Evolutionary conservation across 2,329 filamentous ascomycete genomes (phyloP), one percentile per base, ranked within the genome.

Genomic region (Calonectria hongkongensis): DNA sequence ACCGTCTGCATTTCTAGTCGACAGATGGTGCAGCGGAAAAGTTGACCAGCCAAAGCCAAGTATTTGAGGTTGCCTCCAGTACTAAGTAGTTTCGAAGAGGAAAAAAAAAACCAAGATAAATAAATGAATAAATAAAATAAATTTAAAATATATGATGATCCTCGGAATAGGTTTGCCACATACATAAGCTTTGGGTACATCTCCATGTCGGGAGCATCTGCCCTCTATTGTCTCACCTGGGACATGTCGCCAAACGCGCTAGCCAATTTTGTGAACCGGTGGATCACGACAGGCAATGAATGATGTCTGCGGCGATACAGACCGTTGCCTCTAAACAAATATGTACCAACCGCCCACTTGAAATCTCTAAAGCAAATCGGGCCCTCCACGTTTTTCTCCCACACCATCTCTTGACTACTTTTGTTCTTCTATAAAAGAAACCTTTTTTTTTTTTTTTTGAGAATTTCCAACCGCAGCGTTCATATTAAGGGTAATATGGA

Each of bases 401-500:
- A 39, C 39, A 70, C 54, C 54, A 60, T 60, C 54, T 41, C 18
- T 25, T 41, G 39, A 56, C 8, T 36, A 15, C 21, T 54, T 30
- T 56, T 21, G n/a, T 56, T 56, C n/a, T 54, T 33, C n/a, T 54
- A n/a, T n/a, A 54, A 63, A 36, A 36, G 12, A 75, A 47, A 47
- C 51, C 50, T n/a, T 39, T 30, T n/a, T 30, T 33, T n/a, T 51
- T 67, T 28, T 41, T 25, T 30, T 15, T 15, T 48, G 39, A 36
- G 21, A 21, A 21, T 45, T 60, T 64, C 47, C 18, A 47, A 66
- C 66, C 39, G 28, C 30, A 41, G 28, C 16, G 18, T 25, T 18
- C 45, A 65, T 66, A 41, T 16, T 18, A 16, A 56, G 39, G 12
- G n/a, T 51, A 79, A 21, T 60, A 84, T 84, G 84, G 83, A 85